Conservation (phyloP, 2,329 filamentous ascomycete species). For the Dactylellina cionopaga region DNA sequence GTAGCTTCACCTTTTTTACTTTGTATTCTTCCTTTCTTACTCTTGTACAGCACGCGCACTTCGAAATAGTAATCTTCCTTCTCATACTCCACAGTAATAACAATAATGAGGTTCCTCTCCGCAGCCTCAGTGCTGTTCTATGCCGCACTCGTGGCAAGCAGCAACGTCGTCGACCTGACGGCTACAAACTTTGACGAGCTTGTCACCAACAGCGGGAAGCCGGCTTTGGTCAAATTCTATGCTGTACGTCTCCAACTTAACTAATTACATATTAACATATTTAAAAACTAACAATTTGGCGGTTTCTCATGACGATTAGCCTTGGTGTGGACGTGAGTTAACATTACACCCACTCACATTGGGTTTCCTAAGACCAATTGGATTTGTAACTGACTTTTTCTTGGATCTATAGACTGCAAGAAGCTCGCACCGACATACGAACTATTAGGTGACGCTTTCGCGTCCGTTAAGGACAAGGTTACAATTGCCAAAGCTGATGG, state of each 20-base stretch:
- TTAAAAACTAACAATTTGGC: constrained; percentile 19
- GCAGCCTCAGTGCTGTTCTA: constrained; percentile 53
- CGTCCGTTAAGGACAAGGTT: constrained; percentile 71
- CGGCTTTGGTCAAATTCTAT: constrained; percentile 96
- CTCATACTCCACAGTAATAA: neutral
- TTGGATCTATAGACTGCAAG: constrained; percentile 57
- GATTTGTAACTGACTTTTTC: neutral
- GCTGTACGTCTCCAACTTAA: constrained; percentile 64
- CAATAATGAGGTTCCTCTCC: constrained; percentile 38
- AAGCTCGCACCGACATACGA: constrained; percentile 57
- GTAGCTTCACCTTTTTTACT: neutral
- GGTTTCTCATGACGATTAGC: constrained; percentile 52
- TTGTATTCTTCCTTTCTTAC: too few species aligned
- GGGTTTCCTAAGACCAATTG: neutral
- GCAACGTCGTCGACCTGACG: constrained; percentile 87
- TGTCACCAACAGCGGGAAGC: constrained; percentile 90
- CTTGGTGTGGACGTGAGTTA: constrained; percentile 58
- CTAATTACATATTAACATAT: neutral
- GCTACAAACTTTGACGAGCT: constrained; percentile 91
- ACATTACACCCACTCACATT: neutral
- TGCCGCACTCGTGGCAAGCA: constrained; percentile 70
- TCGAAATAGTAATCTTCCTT: neutral
- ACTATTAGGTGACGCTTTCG: constrained; percentile 56
- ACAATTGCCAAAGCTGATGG: constrained; percentile 96
- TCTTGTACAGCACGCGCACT: neutral